A percentile compares a stretch with the other conserved stretches of the same genome.
These are phyloP conservation scores for Lobosporangium transversale DNA, from an alignment of 192 early-diverging fungal genomes.

Conservation along the genomic window DNA sequence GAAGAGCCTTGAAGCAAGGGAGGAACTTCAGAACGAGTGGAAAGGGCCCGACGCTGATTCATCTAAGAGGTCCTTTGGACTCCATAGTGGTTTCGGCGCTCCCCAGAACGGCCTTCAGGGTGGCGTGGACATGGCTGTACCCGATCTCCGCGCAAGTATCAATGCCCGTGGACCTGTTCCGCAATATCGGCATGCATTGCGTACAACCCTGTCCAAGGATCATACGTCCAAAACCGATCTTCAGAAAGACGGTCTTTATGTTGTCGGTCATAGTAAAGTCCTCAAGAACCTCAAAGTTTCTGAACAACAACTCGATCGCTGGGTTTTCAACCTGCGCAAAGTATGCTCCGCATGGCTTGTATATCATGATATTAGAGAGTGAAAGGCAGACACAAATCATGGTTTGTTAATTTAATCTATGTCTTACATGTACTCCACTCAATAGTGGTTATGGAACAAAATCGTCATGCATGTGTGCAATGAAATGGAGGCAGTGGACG, in stretches of 20 bases:
- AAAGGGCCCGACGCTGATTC: constrained; percentile 26
- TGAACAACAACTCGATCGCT: constrained; percentile 41
- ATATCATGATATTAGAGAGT: no score
- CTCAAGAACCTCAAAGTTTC: constrained; percentile 41
- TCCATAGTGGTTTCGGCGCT: constrained; percentile 22
- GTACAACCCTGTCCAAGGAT: constrained; percentile 50
- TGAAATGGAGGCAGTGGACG: constrained; percentile 40
- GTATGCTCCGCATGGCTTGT: no score
- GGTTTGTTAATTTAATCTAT: no score
- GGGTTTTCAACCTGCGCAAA: constrained; percentile 45
- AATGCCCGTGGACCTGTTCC: constrained; percentile 16
- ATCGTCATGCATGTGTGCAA: constrained; percentile 24
- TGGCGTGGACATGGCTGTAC: constrained; percentile 28
- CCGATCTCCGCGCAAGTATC: constrained; percentile 21
- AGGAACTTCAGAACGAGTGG: constrained; percentile 37
- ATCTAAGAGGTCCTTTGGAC: constrained; percentile 26
- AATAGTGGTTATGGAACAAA: constrained; percentile 44
- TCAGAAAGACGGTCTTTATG: constrained; percentile 47
- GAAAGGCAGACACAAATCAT: no score
- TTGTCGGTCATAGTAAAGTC: constrained; percentile 37
- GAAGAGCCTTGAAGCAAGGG: constrained; percentile 42
- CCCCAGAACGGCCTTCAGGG: constrained; percentile 14
- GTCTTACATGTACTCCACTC: no score
- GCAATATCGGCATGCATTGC: constrained; percentile 36
- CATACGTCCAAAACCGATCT: constrained; percentile 47